Evolutionary conservation across 495 filamentous ascomycete genomes (phyloP).

Genomic region (Penicillium mononematosum): DNA sequence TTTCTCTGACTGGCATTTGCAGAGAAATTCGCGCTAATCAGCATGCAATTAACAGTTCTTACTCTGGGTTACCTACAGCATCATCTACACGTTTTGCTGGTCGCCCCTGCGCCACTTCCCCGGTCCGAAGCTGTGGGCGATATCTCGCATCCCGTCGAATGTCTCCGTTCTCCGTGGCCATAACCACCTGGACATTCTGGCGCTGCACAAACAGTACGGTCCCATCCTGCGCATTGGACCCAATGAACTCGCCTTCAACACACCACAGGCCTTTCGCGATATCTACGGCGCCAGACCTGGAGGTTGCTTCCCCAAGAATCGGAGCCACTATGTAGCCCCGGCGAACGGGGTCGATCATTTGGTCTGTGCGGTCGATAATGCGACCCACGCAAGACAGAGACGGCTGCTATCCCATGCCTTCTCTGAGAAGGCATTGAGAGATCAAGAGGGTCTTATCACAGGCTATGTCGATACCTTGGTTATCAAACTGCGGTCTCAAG

Average conservation of each 20-base stretch:
- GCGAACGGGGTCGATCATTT: slow-evolving; percentile 27
- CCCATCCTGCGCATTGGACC: slow-evolving; percentile 56
- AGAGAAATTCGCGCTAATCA: slow-evolving; percentile 1
- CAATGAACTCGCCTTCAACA: slow-evolving; percentile 54
- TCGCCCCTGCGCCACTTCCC: slow-evolving; percentile 52
- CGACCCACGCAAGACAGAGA: slow-evolving; percentile 36
- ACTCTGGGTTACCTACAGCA: slow-evolving; percentile 14
- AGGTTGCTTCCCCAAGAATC: slow-evolving; percentile 26
- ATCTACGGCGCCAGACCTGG: slow-evolving; percentile 54
- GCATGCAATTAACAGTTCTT: slow-evolving; percentile 13
- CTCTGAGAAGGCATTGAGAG: slow-evolving; percentile 45
- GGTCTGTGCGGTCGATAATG: slow-evolving; percentile 21
- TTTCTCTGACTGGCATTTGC: background rate
- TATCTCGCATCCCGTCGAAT: slow-evolving; percentile 38
- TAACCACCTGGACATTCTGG: slow-evolving; percentile 23
- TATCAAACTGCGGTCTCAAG: slow-evolving; percentile 17
- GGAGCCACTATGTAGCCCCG: slow-evolving; percentile 22
- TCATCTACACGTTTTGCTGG: slow-evolving; percentile 49
- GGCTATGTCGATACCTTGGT: slow-evolving; percentile 43
- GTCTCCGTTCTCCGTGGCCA: slow-evolving; percentile 25
- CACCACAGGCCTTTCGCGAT: slow-evolving; percentile 54
- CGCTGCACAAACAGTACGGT: slow-evolving; percentile 42
- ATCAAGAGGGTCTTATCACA: slow-evolving; percentile 38
- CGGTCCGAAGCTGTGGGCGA: slow-evolving; percentile 47
- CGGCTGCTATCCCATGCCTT: slow-evolving; percentile 46